Base-by-base conservation (phyloP, 148 eudicot genomes). In the Talinum fruticosum region DNA sequence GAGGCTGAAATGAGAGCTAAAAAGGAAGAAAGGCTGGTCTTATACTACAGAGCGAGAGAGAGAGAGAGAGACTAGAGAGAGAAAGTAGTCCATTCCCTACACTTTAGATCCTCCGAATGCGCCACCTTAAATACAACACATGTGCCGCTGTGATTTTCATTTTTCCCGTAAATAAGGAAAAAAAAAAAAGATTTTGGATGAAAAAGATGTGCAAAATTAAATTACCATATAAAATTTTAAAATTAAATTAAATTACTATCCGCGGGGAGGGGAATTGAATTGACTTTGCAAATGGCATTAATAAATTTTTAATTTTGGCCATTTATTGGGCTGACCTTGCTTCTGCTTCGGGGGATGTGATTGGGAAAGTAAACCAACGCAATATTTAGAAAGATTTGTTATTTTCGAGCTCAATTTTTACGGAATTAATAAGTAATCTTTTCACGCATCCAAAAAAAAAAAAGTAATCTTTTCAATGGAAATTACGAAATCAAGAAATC, bases 81-180 rank as follows among this genome's bases (percentile, higher is more conserved):
- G 26, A n/a, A 12, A 24, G 26, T 59, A 12, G 66, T 8, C 26
- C 33, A 62, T 62, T 8, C 32, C 5, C 32, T 10, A 28, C 0
- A 5, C 32, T 26, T 24, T 62, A 62, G 66, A 62, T 62, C 66
- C 66, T 62, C 16, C 66, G 66, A 62, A 62, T 62, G 66, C 66
- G 66, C 66, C 29, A 62, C 34, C 66, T 62, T 62, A 62, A 62
- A 62, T 62, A 62, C 62, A 54, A 12, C 8, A 62, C 66, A 62
- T 62, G 66, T 62, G 66, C 66, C 18, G 4, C 66, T 62, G 66
- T 62, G 34, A 28, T 62, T 62, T 62, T 28, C 13, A 62, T 7
- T 26, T 59, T 62, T 62, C 66, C 66, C 66, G 28, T 8, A 62
- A 62, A 26, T 2, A 26, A 57, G 8, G 12, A 16, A 10, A 10